Base-by-base conservation (phyloP, 495 filamentous ascomycete species). In the Hypoxylon fuscum region DNA sequence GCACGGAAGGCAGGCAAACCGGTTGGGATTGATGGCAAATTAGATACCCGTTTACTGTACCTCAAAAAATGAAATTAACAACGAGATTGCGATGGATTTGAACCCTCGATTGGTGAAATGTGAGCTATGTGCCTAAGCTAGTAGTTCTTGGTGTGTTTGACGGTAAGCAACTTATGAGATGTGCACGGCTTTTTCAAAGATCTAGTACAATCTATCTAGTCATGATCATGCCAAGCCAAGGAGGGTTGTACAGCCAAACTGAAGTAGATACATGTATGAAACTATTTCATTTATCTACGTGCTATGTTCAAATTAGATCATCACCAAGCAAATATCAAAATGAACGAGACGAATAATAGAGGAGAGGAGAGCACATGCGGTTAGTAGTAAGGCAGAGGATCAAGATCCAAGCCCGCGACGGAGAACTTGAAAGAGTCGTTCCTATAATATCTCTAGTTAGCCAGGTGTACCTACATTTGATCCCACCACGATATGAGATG, bases 361-460 rank as follows among this genome's bases (percentile, higher is more conserved):
- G n/a, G n/a, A n/a, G n/a, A n/a, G n/a, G n/a, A n/a, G n/a, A n/a
- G n/a, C n/a, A n/a, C 45, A 51, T 10, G 1, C 2, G 3, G 15
- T 48, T 27, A 66, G 45, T 56, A 72, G 42, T 82, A 91, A 14
- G 87, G 89, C 40, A 92, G 86, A 20, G 92, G 91, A 61, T 81
- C 83, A 56, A 96, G 68, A 71, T 93, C 89, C 52, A 82, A 45
- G 1, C 91, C 92, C 42, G 88, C 83, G 3, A 96, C 91, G 0
- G 81, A 85, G 37, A 96, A 77, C 69, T 87, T 87, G 73, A 96
- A 96, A 2, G 88, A 79, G 75, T 96, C 92, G 59, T 87, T 92
- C 40, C 90, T 81, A 23, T n/a, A 7, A 15, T 14, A 8, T 1
- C 9, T 20, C 11, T 0, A 21, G 25, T 56, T 37, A 43, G 41